A percentile compares a stretch with the other conserved stretches of the same genome.
Evolutionary conservation across 2,329 filamentous ascomycete genomes (phyloP).

Genomic region (Verticillium isaacii): DNA sequence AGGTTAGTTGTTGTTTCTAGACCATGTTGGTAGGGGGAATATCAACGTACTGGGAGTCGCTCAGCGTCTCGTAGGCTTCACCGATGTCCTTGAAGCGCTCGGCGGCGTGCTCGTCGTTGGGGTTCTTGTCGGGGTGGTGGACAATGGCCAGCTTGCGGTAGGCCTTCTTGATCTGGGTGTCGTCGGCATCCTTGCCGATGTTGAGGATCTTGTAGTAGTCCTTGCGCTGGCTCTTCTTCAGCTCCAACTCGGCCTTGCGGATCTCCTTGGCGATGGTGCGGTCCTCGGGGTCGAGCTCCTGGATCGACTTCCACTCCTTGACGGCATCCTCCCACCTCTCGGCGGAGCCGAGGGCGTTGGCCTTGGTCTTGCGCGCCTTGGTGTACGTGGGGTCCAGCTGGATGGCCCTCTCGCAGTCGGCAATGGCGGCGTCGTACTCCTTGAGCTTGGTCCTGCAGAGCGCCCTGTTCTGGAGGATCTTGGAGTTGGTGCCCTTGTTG

Average conservation of each 20-base stretch:
- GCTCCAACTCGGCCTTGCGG: constrained; percentile 82
- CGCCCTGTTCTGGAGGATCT: constrained; percentile 90
- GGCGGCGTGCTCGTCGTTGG: constrained; percentile 75
- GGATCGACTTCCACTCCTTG: constrained; percentile 80
- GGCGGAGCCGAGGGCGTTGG: constrained; percentile 78
- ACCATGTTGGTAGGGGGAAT: background rate
- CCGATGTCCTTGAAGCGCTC: constrained; percentile 96
- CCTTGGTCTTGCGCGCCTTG: constrained; percentile 91
- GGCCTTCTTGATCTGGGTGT: constrained; percentile 88
- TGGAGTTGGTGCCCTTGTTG: constrained; percentile 91
- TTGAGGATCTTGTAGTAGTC: constrained; percentile 98
- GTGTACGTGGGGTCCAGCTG: constrained; percentile 77
- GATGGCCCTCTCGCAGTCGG: constrained; percentile 81
- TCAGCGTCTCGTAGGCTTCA: constrained; percentile 94
- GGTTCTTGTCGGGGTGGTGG: constrained; percentile 97
- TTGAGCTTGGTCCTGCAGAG: constrained; percentile 80
- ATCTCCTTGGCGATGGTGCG: constrained; percentile 78
- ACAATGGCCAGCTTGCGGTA: constrained; percentile 93
- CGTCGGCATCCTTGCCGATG: constrained; percentile 77
- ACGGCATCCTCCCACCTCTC: constrained; percentile 92
- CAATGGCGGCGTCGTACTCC: constrained; percentile 74
- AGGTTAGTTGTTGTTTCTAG: constrained; percentile 26
- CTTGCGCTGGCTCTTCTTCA: constrained; percentile 97
- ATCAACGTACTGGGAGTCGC: constrained; percentile 76
- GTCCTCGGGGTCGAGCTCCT: constrained; percentile 79